Evolutionary conservation across 257 asterid genomes (phyloP), one percentile per base, ranked within the genome.

Genomic region (Salvia rosmarinus): DNA sequence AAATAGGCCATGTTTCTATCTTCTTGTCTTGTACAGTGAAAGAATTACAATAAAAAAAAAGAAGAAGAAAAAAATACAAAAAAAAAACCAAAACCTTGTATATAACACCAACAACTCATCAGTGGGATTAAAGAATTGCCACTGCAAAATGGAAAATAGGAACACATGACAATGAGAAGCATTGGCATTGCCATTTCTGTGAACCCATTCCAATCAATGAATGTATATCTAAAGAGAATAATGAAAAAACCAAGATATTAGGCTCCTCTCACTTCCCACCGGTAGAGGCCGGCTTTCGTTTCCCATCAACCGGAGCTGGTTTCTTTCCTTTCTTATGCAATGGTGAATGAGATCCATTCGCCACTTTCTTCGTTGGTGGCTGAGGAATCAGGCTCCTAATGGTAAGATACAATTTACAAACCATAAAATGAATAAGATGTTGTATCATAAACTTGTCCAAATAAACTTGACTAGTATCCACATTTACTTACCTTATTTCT

Each of bases 311-410:
- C 47, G 85, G 72, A 63, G 64, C 67, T 1, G 85, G 71, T 74
- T 78, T 83, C 66, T 80, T 80, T 62, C 81, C 89, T 1, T 67
- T 21, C 83, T 83, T 90, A 16, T 80, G 67, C 74, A 75, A 37
- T 6, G 84, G 81, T 6, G 86, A 80, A 63, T 39, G 57, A 66
- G 52, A 23, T 78, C 88, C 88, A n/a, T 49, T 86, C 42, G 83
- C 30, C 64, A 58, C 85, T 75, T 80, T 85, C 84, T 83, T 84
- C 5, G 82, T 62, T 51, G 90, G 76, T 6, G 92, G 82, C 47
- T 84, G 75, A 23, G 91, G 96, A 64, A 86, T 86, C 54, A 70
- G 75, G 76, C 92, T 88, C 92, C 96, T 88, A 64, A 16, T 55
- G 40, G 56, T 16, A 35, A 13, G 21, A 35, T 11, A 68, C 6